Percentiles rank a stretch among this genome's conserved stretches.
phyloP scores from a whole-genome alignment of 208 protist species.

The Acanthamoeba quina region DNA sequence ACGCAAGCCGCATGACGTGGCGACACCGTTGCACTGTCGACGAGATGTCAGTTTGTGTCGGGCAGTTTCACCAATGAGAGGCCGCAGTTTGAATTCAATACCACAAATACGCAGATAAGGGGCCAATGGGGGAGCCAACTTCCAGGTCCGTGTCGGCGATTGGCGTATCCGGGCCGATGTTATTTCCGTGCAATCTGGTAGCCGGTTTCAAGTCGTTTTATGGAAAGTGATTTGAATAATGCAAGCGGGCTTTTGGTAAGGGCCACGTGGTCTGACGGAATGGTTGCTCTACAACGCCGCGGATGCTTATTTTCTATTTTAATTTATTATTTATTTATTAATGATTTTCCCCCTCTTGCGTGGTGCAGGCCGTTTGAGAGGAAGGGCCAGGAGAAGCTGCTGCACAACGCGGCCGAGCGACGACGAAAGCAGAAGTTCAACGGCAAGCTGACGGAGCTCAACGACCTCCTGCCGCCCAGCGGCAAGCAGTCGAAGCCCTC shows the following conservation, averaged over 20 bases:
- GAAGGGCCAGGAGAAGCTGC: slow-evolving; percentile 65
- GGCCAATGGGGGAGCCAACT: neutral
- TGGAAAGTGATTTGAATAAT: neutral
- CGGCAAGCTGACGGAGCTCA: slow-evolving; percentile 59
- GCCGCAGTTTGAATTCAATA: neutral
- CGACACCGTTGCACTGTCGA: no score
- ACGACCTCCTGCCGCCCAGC: slow-evolving; percentile 54
- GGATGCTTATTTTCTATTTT: neutral
- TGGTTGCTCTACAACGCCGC: neutral
- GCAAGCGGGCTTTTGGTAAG: neutral
- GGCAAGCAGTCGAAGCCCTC: slow-evolving; percentile 67
- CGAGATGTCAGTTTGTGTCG: no score
- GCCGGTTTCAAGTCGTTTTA: neutral
- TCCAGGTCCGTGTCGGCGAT: neutral
- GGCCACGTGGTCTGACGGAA: neutral
- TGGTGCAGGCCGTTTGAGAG: slow-evolving; percentile 5
- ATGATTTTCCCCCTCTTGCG: no score
- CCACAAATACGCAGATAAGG: neutral
- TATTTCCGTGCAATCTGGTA: neutral
- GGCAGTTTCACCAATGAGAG: neutral
- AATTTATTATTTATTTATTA: neutral
- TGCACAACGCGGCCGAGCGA: slow-evolving; percentile 50
- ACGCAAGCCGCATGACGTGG: no score
- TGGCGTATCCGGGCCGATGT: neutral
- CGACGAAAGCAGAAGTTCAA: slow-evolving; percentile 69